phyloP scores from a whole-genome alignment of 371 early-diverging fungal species.

The Pancytospora epiphaga region DNA sequence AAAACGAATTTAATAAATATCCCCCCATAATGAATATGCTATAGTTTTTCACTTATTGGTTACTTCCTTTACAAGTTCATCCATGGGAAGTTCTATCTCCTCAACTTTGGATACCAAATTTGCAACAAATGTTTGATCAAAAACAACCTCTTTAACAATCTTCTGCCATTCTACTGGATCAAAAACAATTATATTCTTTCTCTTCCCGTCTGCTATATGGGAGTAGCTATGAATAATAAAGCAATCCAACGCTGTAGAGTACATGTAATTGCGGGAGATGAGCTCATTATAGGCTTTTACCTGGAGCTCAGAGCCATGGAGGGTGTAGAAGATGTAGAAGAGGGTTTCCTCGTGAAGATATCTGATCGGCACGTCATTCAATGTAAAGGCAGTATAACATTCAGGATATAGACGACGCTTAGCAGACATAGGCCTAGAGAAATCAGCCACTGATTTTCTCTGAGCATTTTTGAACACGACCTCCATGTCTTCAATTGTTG shows the following conservation, averaged over 20 bases:
- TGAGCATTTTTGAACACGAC: neutral
- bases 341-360: slow-evolving; percentile 70
- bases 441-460: neutral
- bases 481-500: neutral
- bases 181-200: slow-evolving; percentile 39
- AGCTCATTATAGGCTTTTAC: slow-evolving; percentile 80
- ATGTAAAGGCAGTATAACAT: slow-evolving; percentile 4
- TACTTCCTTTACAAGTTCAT: too few relatives aligned
- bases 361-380: slow-evolving; percentile 13
- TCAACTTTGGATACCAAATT: slow-evolving; percentile 8
- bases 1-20: too few relatives aligned
- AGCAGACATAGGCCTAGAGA: neutral
- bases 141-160: slow-evolving; percentile 33
- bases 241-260: slow-evolving; percentile 66
- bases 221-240: slow-evolving; percentile 34
- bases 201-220: slow-evolving; percentile 37
- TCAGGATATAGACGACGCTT: neutral
- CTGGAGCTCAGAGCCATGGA: slow-evolving; percentile 73
- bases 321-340: slow-evolving; percentile 81
- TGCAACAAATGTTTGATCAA: slow-evolving; percentile 44
- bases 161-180: slow-evolving; percentile 52
- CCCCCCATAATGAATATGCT: too few relatives aligned
- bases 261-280: slow-evolving; percentile 74
- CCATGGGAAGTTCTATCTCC: too few relatives aligned
- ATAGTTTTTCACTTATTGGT: too few relatives aligned